Base-by-base conservation (phyloP, 306 rosid species). In the Rosa lucieae region DNA sequence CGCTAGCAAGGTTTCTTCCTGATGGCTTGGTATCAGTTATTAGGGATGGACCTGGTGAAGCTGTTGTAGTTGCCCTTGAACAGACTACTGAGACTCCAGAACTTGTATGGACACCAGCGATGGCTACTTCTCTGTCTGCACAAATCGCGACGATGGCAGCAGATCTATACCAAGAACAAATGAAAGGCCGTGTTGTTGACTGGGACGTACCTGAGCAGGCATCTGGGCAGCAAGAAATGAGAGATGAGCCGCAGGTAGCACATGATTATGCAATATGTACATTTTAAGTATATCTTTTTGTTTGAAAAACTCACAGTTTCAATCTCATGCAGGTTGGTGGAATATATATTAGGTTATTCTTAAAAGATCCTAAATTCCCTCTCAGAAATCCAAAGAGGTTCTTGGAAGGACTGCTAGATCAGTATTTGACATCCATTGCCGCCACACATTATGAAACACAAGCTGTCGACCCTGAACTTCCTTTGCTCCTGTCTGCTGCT, bases 31-130 rank as follows among this genome's bases (percentile, higher is more conserved):
- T 95, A 40, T 95, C 99, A 35, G 88, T 91, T 74, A 88, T 95
- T 84, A 90, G 93, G 88, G 99, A 95, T 91, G 99, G 99, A 62
- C 99, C 99, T 78, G 99, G 99, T 68, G 99, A 95, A 91, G 94
- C 97, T 67, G 98, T 91, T 66, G 97, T 95, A 59, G 89, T 89
- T 84, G 83, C 91, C 79, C 92, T 95, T 70, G 99, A 95, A 83
- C 98, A 89, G 81, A 90, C 93, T 77, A 93, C 98, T 3, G 99
- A 95, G 87, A 95, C 99, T 63, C 99, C 99, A 72, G 99, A 95
- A 83, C 98, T 95, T 88, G 99, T 95, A 52, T 95, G 99, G 99
- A 95, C 99, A 4, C 97, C 96, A 48, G 99, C 99, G 6, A 95
- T 95, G 99, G 99, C 99, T 51, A 87, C 99, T 83, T 95, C 99